These are phyloP conservation scores for Aspergillus novofumigatus DNA, from an alignment of 2,329 filamentous ascomycete genomes.

Conservation along the genomic window DNA sequence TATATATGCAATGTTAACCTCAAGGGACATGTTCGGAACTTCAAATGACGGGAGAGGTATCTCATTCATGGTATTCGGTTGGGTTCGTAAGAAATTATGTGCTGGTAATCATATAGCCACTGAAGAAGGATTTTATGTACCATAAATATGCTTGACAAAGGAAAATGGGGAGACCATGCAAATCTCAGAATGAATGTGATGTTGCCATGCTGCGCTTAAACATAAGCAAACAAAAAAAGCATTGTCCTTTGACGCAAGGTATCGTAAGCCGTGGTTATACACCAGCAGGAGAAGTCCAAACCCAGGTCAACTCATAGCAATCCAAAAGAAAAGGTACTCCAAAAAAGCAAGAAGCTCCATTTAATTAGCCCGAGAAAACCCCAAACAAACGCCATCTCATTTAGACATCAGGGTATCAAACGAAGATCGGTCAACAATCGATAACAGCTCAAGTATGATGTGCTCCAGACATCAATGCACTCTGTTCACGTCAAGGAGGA, in stretches of 20 bases:
- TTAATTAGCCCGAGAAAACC: neutral
- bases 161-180: slow-evolving; percentile 4
- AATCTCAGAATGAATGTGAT: neutral
- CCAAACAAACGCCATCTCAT: slow-evolving; percentile 13
- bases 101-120: neutral
- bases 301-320: neutral
- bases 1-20: neutral
- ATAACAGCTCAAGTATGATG: slow-evolving; percentile 9
- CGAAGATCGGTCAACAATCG: slow-evolving; percentile 11
- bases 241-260: neutral
- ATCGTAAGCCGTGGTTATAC: neutral
- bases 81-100: neutral
- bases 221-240: neutral
- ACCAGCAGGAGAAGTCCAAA: slow-evolving; percentile 1
- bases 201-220: slow-evolving; percentile 2
- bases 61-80: neutral
- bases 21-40: neutral
- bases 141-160: slow-evolving; percentile 6
- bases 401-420: slow-evolving; percentile 27
- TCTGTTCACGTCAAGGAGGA: neutral
- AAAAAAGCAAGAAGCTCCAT: neutral
- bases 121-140: neutral
- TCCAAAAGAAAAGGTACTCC: neutral
- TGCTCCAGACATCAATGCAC: slow-evolving; percentile 1
- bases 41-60: neutral